These are phyloP conservation scores for Coniferiporia weirii DNA, from an alignment of 1,284 basidiomycete genomes.

Conservation along the genomic window DNA sequence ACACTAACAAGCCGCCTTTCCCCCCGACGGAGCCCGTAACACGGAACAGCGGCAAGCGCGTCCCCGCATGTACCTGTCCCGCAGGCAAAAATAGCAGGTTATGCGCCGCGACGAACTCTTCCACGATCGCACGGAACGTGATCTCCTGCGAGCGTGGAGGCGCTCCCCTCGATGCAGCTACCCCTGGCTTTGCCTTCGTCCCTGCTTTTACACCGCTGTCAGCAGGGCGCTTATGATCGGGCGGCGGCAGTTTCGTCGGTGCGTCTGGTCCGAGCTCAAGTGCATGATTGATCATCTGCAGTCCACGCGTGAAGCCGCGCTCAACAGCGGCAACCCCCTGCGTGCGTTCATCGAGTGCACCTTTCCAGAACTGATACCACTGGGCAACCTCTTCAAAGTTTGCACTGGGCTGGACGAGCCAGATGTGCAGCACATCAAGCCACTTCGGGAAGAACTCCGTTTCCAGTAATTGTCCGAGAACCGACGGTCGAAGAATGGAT, in stretches of 20 bases:
- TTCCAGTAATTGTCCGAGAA: constrained; percentile 79
- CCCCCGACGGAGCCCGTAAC: constrained; percentile 77
- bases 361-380: constrained; percentile 92
- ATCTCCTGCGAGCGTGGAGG: constrained; percentile 64
- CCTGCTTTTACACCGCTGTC: constrained; percentile 31
- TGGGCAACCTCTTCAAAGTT: constrained; percentile 87
- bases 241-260: constrained; percentile 57
- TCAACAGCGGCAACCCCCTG: constrained; percentile 59
- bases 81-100: constrained; percentile 88
- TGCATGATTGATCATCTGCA: constrained; percentile 91
- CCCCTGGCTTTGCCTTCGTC: neutral
- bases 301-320: constrained; percentile 77
- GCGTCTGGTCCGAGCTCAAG: constrained; percentile 78
- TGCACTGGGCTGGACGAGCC: constrained; percentile 81
- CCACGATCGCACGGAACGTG: constrained; percentile 87
- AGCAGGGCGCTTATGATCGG: constrained; percentile 43
- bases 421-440: constrained; percentile 86
- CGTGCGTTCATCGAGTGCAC: constrained; percentile 66
- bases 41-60: constrained; percentile 82
- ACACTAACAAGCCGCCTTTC: constrained; percentile 79
- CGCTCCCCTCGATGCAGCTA: constrained; percentile 30
- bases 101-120: constrained; percentile 77
- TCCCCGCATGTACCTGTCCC: constrained; percentile 74
- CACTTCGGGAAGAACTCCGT: constrained; percentile 95
- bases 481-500: constrained; percentile 64